Base-by-base conservation (phyloP, 495 filamentous ascomycete species). In the Chaetomium tenue region DNA sequence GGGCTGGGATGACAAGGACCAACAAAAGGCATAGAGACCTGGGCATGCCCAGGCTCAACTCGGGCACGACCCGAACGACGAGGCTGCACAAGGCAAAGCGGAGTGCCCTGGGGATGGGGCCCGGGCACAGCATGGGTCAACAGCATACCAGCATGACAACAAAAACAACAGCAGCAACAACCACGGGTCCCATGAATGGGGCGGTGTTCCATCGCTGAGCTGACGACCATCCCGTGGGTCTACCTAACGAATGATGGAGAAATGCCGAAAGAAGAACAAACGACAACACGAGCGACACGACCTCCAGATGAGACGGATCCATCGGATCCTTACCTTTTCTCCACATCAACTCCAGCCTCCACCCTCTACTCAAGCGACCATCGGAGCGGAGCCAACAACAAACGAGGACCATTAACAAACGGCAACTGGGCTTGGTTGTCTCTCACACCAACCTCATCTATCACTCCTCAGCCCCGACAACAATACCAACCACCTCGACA, bases 1-100 rank as follows among this genome's bases (percentile, higher is more conserved):
- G 94, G 94, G 90, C 53, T 98, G 94, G 94, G 87, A 92, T 28
- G 81, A 81, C 3, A 51, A 71, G 26, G 72, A 72, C 48, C 47
- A 51, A 51, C 23, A 60, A 5, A 60, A 61, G 0, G 59, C 59
- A 53, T 61, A 61, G 59, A 53, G 33, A 8, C 30, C 47, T 12
- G 20, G 20, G 15, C 22, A 30, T 52, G n/a, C 13, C 47, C 47
- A 12, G 44, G 46, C 16, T 15, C 58, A 39, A 20, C 44, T 28
- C 26, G 58, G 44, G 42, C 25, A 48, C 22, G 40, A 30, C 44
- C 44, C 33, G 5, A 18, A 15, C 44, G 5, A 13, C 23, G 40
- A n/a, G 7, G 42, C 58, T 26, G 39, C 30, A 4, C 33, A 23
- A 57, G 20, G 16, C 20, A 11, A 2, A 20, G 9, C 15, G 42